Base-by-base conservation (phyloP, 1,284 basidiomycete genomes). In the Inonotus obliquus region DNA sequence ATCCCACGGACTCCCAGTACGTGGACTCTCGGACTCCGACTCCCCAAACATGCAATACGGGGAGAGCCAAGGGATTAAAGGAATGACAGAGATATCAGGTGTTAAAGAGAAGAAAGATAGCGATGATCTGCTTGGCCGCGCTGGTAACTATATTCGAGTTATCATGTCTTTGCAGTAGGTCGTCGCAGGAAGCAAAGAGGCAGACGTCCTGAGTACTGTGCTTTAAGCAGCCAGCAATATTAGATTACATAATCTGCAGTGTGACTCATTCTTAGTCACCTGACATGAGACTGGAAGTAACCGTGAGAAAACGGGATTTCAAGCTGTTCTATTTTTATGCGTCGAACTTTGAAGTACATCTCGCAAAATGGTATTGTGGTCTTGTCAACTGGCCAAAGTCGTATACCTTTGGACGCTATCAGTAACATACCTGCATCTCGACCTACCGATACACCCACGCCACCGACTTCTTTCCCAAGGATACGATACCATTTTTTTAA, bases 1-100 rank as follows among this genome's bases (percentile, higher is more conserved):
- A 70, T 91, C 89, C 90, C 90, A 92, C 25, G 90, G 91, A 64
- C 85, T 88, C 65, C 87, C 85, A 57, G 86, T 85, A 41, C 88
- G 81, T 45, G 87, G 86, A 71, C 84, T 88, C 75, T 91, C 87
- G 39, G 85, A 86, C 68, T 89, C 85, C 63, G 81, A 82, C 78
- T 92, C 90, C 55, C 88, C 88, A 69, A 91, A 91, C 89, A 92
- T 91, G 32, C 41, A 60, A 53, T 52, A n/a, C 14, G 41, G 29
- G 45, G 9, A 1, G 21, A 32, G 6, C 32, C 13, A 6, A n/a
- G 17, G 38, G 45, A 23, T 47, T 51, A 54, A 35, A 41, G 29
- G 45, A 48, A 32, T 17, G 54, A 53, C 37, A 57, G 38, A 57
- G 48, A 53, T 27, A 23, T 44, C 38, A 47, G 57, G 61, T 60